A percentile compares a stretch with the other conserved stretches of the same genome.
phyloP scores from a whole-genome alignment of 148 eudicot genomes.

The Mesembryanthemum crystallinum region DNA sequence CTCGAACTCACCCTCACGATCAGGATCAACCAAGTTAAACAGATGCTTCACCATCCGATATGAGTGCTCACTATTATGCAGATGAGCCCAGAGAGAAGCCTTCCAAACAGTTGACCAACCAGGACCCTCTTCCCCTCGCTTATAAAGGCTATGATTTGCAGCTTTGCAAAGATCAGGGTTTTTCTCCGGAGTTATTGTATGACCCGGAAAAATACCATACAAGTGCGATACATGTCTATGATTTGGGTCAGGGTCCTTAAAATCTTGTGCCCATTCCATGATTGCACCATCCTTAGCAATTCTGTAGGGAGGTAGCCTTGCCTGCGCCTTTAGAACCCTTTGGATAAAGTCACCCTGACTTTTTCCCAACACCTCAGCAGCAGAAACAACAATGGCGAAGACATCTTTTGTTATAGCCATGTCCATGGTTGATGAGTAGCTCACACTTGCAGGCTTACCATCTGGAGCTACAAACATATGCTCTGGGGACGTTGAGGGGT shows the following conservation, averaged over 20 bases:
- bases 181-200: constrained; percentile 55
- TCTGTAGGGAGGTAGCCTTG: constrained; percentile 47
- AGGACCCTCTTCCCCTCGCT: constrained; percentile 85
- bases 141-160: constrained; percentile 53
- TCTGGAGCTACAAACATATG: constrained; percentile 67
- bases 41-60: constrained; percentile 79
- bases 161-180: constrained; percentile 81
- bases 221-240: constrained; percentile 87
- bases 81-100: constrained; percentile 73
- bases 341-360: constrained; percentile 48
- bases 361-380: constrained; percentile 71
- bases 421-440: constrained; percentile 91
- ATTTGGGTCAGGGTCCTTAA: constrained; percentile 65
- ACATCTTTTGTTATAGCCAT: constrained; percentile 72
- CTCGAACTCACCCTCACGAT: constrained; percentile 49
- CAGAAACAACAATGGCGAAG: constrained; percentile 53
- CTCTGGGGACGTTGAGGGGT: constrained; percentile 92
- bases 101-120: constrained; percentile 95
- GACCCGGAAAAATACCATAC: constrained; percentile 85
- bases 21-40: constrained; percentile 71
- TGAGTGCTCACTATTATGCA: constrained; percentile 57
- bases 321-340: constrained; percentile 59
- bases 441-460: constrained; percentile 79
- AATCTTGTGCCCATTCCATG: constrained; percentile 88
- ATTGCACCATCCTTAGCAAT: constrained; percentile 69